These are phyloP conservation scores for Hydnomerulius pinastri DNA, from an alignment of 768 basidiomycete genomes.

Conservation along the genomic window DNA sequence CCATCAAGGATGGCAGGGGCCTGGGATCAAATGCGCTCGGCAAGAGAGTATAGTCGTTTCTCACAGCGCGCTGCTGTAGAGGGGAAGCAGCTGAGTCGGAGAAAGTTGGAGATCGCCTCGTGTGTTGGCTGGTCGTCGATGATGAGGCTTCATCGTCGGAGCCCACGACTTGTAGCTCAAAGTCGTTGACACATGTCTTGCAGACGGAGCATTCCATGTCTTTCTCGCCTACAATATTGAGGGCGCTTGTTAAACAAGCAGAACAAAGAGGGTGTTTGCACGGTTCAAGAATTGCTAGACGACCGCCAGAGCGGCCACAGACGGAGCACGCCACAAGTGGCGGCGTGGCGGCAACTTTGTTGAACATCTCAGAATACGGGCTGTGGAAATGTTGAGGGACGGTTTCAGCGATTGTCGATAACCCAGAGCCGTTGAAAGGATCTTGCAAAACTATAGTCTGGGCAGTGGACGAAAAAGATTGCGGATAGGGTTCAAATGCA, in stretches of 20 bases:
- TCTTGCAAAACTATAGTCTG: slow-evolving; percentile 42
- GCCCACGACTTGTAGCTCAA: slow-evolving; percentile 46
- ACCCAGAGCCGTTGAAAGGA: slow-evolving; percentile 40
- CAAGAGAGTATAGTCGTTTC: slow-evolving; percentile 27
- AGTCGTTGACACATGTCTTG: slow-evolving; percentile 67
- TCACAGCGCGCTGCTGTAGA: slow-evolving; percentile 25
- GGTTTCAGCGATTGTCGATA: slow-evolving; percentile 36
- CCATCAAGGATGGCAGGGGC: slow-evolving; percentile 34
- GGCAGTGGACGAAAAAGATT: slow-evolving; percentile 35
- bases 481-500: slow-evolving; percentile 53
- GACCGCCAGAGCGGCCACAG: slow-evolving; percentile 50
- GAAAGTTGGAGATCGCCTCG: slow-evolving; percentile 9
- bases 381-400: slow-evolving; percentile 23
- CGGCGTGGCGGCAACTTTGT: slow-evolving; percentile 8
- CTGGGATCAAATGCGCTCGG: slow-evolving; percentile 28
- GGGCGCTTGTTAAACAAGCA: slow-evolving; percentile 77
- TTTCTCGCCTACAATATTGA: slow-evolving; percentile 90
- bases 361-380: slow-evolving; percentile 27
- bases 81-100: slow-evolving; percentile 21
- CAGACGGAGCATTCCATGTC: slow-evolving; percentile 86
- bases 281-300: slow-evolving; percentile 68
- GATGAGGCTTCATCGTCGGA: slow-evolving; percentile 27
- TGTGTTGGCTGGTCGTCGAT: slow-evolving; percentile 12
- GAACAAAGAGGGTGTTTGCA: slow-evolving; percentile 80
- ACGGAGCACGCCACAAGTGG: slow-evolving; percentile 55